Evolutionary conservation across 148 eudicot species (phyloP), one percentile per base, ranked within the genome.

Genomic region (Pouteria glomerata): DNA sequence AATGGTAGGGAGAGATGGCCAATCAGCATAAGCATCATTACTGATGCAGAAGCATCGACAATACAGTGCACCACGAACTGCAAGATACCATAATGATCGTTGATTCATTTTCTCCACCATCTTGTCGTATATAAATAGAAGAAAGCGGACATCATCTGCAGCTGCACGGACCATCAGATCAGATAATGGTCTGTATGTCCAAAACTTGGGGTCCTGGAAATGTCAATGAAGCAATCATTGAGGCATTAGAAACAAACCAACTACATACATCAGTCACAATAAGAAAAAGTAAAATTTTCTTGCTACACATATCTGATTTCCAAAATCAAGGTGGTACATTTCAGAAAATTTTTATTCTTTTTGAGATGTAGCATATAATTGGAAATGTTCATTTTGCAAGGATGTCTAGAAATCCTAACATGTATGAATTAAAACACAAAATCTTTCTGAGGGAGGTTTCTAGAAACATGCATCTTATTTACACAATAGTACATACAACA

Each of bases 141-240:
- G 86, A 86, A 91, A 95, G 44, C 97, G 97, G 39, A 95, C 98
- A 81, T 95, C 98, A 67, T 91, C 98, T 7, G 96, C 91, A 70
- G 98, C 98, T 51, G 97, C 96, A 56, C 90, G 84, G 82, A 91
- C 76, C 98, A 95, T 95, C 63, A 79, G 84, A 51, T 89, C 96
- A 59, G 93, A 86, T 59, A 95, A 77, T 35, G 98, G 97, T 73
- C 98, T 87, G 85, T 88, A 89, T 27, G 63, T 86, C 98, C 98
- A 95, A 76, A 87, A 89, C 41, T 86, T 77, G 13, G 96, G 96
- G 70, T 88, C 91, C 98, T 95, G 86, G 21, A 75, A 63, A 74
- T 55, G 65, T 6, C 65, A 61, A 61, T 19, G 44, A 61, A 61
- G 44, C 52, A 48, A 8, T 50, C 26, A 45, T 8, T 48, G 39